phyloP scores from a whole-genome alignment of 2,329 filamentous ascomycete species.

The Penicillium olsonii region DNA sequence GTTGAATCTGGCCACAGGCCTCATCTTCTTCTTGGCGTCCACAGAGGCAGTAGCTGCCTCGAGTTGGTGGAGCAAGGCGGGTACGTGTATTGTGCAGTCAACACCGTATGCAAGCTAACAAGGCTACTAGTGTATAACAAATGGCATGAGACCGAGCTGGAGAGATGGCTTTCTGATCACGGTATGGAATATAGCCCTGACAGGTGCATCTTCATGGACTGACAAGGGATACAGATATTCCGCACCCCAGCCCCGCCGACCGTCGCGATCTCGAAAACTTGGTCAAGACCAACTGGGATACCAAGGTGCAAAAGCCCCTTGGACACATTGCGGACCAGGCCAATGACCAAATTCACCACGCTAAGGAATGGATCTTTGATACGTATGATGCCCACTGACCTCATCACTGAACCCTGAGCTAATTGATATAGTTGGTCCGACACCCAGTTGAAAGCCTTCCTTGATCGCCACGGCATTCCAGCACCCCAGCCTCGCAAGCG shows the following conservation, averaged over 20 bases:
- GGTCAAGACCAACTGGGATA: conserved; percentile 88
- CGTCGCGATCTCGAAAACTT: conserved; percentile 91
- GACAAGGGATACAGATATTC: conserved; percentile 58
- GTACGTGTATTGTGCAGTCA: conserved; percentile 55
- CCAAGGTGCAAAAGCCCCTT: conserved; percentile 70
- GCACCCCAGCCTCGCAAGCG: conserved; percentile 84
- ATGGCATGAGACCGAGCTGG: conserved; percentile 97
- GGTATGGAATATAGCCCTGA: conserved; percentile 33
- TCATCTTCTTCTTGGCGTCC: conserved; percentile 71
- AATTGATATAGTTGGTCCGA: conserved; percentile 72
- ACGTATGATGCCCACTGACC: conserved; percentile 49
- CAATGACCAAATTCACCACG: conserved; percentile 68
- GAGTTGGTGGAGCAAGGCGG: conserved; percentile 82
- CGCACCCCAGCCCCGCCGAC: conserved; percentile 85
- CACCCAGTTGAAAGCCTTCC: conserved; percentile 89
- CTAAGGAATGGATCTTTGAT: conserved; percentile 92
- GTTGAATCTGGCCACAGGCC: conserved; percentile 66
- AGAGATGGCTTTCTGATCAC: conserved; percentile 93
- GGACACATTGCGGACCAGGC: conserved; percentile 77
- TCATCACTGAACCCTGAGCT: background rate
- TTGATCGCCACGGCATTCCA: conserved; percentile 83
- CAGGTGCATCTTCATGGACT: conserved; percentile 1
- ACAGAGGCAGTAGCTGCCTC: conserved; percentile 67
- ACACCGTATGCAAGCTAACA: conserved; percentile 9
- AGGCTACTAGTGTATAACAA: conserved; percentile 80